phyloP scores from a whole-genome alignment of 2,329 filamentous ascomycete genomes.

The Ophiostoma pallidulum region DNA sequence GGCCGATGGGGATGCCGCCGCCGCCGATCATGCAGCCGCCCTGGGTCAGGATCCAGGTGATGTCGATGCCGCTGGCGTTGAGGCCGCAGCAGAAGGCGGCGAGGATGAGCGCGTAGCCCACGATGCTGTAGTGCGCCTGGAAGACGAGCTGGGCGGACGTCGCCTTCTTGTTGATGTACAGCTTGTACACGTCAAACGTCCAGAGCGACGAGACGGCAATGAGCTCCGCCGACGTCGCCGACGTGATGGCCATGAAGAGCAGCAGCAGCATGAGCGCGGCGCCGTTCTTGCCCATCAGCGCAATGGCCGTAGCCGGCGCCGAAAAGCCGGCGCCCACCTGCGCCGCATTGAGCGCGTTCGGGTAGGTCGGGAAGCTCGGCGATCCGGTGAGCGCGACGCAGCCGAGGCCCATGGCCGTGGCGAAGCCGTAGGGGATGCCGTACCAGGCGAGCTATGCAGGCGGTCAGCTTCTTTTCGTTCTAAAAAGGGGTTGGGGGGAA shows the following conservation, averaged over 20 bases:
- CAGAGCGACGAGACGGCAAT: conserved; percentile 31
- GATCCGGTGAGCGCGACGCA: conserved; percentile 24
- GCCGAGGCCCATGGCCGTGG: conserved; percentile 27
- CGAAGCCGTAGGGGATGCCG: conserved; percentile 28
- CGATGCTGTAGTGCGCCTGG: conserved; percentile 26
- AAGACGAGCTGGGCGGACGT: conserved; percentile 19
- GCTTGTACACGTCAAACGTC: conserved; percentile 32
- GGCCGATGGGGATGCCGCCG: conserved; percentile 27
- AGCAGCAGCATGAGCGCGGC: conserved; percentile 29
- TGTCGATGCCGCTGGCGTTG: conserved; percentile 27
- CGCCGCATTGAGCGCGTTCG: conserved; percentile 21
- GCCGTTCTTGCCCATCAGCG: conserved; percentile 28
- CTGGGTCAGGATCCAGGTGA: conserved; percentile 32
- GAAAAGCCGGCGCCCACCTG: conserved; percentile 26
- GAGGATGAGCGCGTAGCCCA: conserved; percentile 25
- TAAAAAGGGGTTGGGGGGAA: too few relatives aligned
- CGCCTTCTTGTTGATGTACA: conserved; percentile 26
- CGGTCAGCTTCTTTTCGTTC: not conserved
- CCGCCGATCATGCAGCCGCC: conserved; percentile 32
- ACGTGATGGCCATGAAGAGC: conserved; percentile 39
- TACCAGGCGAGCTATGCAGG: conserved; percentile 25
- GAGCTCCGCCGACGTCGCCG: conserved; percentile 33
- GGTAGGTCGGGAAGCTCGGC: conserved; percentile 23
- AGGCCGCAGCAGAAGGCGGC: conserved; percentile 28
- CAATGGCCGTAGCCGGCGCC: conserved; percentile 24